Conservation (phyloP, 2,329 filamentous ascomycete species). For the Xylaria sp. region DNA sequence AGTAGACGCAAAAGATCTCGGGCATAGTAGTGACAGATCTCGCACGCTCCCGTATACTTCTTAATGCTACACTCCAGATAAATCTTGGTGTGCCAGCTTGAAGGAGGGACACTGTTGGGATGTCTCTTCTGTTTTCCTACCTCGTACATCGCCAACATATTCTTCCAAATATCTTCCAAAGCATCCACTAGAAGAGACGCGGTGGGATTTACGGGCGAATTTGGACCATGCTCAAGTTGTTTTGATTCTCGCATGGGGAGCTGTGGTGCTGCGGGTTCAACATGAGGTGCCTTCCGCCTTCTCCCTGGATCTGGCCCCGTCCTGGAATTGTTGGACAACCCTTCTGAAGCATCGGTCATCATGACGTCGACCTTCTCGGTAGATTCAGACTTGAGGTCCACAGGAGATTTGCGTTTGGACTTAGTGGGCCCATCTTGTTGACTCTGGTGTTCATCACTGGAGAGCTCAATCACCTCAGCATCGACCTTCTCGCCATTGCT, state of each 20-base stretch:
- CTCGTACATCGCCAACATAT: constrained; percentile 32
- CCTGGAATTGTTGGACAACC: constrained; percentile 1
- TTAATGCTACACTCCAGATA: constrained; percentile 47
- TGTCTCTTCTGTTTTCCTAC: constrained; percentile 36
- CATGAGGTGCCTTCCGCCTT: neutral
- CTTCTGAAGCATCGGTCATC: constrained; percentile 30
- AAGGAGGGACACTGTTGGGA: constrained; percentile 31
- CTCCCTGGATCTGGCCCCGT: neutral
- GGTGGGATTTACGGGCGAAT: constrained; percentile 5
- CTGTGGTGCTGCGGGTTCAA: neutral
- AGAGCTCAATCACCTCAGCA: constrained; percentile 5
- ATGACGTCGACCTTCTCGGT: constrained; percentile 27
- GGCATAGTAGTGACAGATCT: constrained; percentile 51
- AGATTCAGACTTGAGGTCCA: constrained; percentile 6
- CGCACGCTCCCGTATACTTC: constrained; percentile 38
- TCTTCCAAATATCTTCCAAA: constrained; percentile 29
- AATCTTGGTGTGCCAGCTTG: constrained; percentile 34
- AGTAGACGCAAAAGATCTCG: constrained; percentile 38
- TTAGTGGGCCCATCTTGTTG: constrained; percentile 26
- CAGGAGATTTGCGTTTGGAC: constrained; percentile 27
- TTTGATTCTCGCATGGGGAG: neutral
- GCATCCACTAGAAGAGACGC: constrained; percentile 23
- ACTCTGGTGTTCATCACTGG: constrained; percentile 18
- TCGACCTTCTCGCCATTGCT: constrained; percentile 13
- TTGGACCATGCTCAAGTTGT: neutral